Evolutionary conservation across 2,329 filamentous ascomycete species (phyloP), one percentile per base, ranked within the genome.

Genomic region (Calonectria fujianensis): DNA sequence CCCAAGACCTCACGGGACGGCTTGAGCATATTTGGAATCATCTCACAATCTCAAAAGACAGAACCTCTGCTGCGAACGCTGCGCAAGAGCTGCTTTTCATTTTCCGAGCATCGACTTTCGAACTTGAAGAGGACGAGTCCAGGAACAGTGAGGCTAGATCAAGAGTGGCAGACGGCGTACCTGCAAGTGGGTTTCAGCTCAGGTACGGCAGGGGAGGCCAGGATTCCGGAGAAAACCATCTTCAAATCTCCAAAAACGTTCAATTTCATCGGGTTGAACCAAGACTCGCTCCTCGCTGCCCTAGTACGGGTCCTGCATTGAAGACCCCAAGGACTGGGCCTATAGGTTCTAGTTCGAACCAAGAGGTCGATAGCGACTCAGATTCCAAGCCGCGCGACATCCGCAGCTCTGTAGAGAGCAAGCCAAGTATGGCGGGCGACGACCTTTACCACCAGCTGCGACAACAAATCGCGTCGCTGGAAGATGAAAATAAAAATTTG

Each of bases 31-130:
- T 69, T 20, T 69, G 65, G 65, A 51, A 52, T 24, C 65, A 69
- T 48, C 27, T 54, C 18, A 69, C 65, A 2, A 69, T 57, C 29
- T 69, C 65, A 4, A 69, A 24, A 35, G 65, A 69, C 24, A 35
- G 37, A 29, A 69, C 65, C 1, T 41, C 65, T 14, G 50, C 65
- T 20, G 35, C 45, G 2, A 37, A 69, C 35, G 29, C 48, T 18
- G 32, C 20, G 2, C 31, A 39, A 14, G 65, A 69, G 35, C 51
- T 52, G 6, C 51, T 69, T 20, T 57, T 35, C 7, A 27, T 51
- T 11, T 27, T 69, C 4, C 32, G 13, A 7, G 27, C 35, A 37
- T 41, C 65, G 0, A 27, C 20, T 6, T 9, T 27, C 18, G 48
- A 39, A 13, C 5, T 45, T 1, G 27, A 18, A 63, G 20, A 63